Percentiles rank a stretch among this genome's conserved stretches.
Evolutionary conservation across 1,284 basidiomycete species (phyloP).

Genomic region (Schizophyllum commune): DNA sequence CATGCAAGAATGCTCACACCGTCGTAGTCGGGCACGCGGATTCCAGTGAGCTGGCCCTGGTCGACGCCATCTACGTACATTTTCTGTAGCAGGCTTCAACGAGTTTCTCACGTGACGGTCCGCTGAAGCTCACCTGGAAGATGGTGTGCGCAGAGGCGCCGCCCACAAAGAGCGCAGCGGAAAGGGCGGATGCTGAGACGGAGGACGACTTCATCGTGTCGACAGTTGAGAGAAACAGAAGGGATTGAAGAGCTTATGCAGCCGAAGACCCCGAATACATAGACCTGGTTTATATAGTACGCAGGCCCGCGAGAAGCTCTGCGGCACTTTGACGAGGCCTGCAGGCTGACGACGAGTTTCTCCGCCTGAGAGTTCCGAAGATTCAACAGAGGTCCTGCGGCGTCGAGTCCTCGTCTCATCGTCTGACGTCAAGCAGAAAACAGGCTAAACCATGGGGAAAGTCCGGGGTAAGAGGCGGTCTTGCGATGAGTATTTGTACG

Average conservation of each 20-base stretch:
- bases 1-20: slow-evolving; percentile 29
- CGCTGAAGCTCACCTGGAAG: slow-evolving; percentile 14
- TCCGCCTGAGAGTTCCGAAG: slow-evolving; percentile 5
- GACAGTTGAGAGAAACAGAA: no score
- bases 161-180: not conserved
- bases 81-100: slow-evolving; percentile 19
- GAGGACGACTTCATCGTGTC: slow-evolving; percentile 5
- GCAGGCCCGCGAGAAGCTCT: no score
- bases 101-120: not conserved
- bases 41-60: slow-evolving; percentile 38
- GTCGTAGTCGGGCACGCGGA: slow-evolving; percentile 41
- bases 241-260: no score
- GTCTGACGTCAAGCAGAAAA: no score
- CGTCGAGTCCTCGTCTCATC: no score
- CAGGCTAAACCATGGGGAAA: no score
- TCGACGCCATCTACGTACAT: slow-evolving; percentile 41
- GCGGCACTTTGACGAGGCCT: no score
- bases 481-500: no score
- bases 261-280: no score
- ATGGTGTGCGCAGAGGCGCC: slow-evolving; percentile 1
- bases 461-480: no score
- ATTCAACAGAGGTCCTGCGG: not conserved
- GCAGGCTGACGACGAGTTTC: no score
- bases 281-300: no score
- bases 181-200: not conserved